Percentiles rank a stretch among this genome's conserved stretches.
phyloP scores from a whole-genome alignment of 805 yeast species.

The Nakazawaea sp. region DNA sequence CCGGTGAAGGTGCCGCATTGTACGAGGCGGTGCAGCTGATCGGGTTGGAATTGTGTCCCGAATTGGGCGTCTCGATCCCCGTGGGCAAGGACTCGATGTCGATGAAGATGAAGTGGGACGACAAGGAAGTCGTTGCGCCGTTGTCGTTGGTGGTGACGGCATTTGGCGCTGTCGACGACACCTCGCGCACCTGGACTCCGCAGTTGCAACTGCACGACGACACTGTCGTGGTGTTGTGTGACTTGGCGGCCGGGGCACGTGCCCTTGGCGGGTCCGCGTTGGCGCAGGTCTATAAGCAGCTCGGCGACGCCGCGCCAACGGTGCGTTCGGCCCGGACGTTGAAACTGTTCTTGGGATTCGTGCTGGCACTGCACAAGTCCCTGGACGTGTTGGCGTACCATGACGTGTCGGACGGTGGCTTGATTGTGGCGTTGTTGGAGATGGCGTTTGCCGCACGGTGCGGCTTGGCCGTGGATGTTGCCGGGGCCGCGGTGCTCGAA shows the following conservation, averaged over 20 bases:
- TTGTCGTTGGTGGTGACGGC: constrained; percentile 87
- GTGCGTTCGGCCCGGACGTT: constrained; percentile 64
- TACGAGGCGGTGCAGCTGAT: constrained; percentile 97
- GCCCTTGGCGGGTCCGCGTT: constrained; percentile 91
- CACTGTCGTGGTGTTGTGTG: constrained; percentile 71
- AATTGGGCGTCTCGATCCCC: constrained; percentile 84
- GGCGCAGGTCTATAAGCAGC: constrained; percentile 86
- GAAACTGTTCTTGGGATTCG: constrained; percentile 63
- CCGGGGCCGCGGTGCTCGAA: constrained; percentile 35
- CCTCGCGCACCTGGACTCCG: constrained; percentile 95
- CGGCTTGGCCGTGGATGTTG: constrained; percentile 59
- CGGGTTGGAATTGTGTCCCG: constrained; percentile 92
- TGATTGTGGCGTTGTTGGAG: constrained; percentile 76
- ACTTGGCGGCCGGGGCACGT: constrained; percentile 44
- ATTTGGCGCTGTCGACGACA: constrained; percentile 79
- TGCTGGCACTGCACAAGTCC: constrained; percentile 63
- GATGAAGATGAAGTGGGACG: constrained; percentile 97
- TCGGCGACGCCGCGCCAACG: constrained; percentile 78
- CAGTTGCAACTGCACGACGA: constrained; percentile 48
- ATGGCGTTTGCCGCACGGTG: constrained; percentile 97
- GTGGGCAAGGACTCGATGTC: constrained; percentile 99
- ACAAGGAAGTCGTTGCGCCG: constrained; percentile 93
- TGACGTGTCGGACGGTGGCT: constrained; percentile 96
- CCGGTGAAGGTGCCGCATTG: constrained; percentile 90
- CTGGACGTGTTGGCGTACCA: constrained; percentile 80